Base-by-base conservation (phyloP, 1,139 yeast species). In the Pichia sp. region DNA sequence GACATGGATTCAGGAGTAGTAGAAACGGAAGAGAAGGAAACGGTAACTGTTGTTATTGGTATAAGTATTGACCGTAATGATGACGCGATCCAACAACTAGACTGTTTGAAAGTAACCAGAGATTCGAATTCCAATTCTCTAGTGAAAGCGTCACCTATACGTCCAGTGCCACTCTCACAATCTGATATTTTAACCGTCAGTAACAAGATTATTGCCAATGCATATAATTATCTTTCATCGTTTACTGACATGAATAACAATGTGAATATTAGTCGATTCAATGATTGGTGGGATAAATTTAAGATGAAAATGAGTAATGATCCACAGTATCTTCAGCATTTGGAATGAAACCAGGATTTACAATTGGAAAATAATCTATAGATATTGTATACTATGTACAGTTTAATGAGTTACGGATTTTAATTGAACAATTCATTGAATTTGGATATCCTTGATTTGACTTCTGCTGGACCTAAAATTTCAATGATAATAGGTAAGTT, bases 221-320 rank as follows among this genome's bases (percentile, higher is more conserved):
- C 96, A 1, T 91, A 89, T 62, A 89, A 91, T 58, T 91, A 77
- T 56, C 64, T 91, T 45, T 79, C 94, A 1, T 84, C 97, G 20
- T 91, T 89, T 57, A 72, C 88, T 12, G 95, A 85, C 54, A 61
- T 65, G 7, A 67, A 73, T 23, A 95, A 95, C 1, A 84, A 76
- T 53, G 96, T 89, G 5, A 85, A 93, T 3, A 84, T 91, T 60
- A 84, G 80, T 56, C 85, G 81, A 36, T 89, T 91, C 56, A 95
- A 91, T 59, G 81, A 77, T 30, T 91, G 99, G 99, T 89, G 98
- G 97, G 79, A 74, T 48, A 91, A 88, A 62, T 93, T 91, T 64
- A 83, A 75, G 59, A 64, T 74, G 12, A 80, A 83, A 55, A 57
- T 91, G 43, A 71, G 76, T 15, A 80, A 80, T 48, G 93, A 93